These are phyloP conservation scores for Daldinia sp. DNA, from an alignment of 2,329 filamentous ascomycete genomes.

Conservation along the genomic window DNA sequence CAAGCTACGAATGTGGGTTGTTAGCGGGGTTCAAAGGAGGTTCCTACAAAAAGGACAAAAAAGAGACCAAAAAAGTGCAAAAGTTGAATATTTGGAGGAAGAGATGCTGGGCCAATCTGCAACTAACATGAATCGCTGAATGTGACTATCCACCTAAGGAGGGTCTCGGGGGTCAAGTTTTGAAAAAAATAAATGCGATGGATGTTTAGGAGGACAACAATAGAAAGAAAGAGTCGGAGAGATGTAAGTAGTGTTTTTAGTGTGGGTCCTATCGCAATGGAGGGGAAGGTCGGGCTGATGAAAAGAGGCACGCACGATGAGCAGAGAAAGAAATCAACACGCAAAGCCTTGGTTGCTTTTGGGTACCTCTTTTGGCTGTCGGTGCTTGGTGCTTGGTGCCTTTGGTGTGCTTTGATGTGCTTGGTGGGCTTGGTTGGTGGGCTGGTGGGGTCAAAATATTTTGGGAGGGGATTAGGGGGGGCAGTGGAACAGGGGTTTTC, in stretches of 20 bases:
- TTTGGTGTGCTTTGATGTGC: no score
- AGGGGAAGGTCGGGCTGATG: constrained; percentile 49
- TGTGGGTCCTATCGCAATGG: constrained; percentile 52
- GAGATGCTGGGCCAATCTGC: constrained; percentile 9
- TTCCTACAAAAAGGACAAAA: constrained; percentile 10
- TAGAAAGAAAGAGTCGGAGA: constrained; percentile 42
- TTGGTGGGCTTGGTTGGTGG: no score
- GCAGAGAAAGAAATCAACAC: constrained; percentile 39
- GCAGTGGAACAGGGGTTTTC: constrained; percentile 20
- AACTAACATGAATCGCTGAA: constrained; percentile 38
- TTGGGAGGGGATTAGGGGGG: constrained; percentile 26
- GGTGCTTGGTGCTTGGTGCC: no score
- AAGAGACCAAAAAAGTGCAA: constrained; percentile 8
- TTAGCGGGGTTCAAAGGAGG: constrained; percentile 45
- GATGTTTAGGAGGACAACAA: constrained; percentile 27
- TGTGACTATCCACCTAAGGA: constrained; percentile 19
- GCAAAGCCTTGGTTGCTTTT: constrained; percentile 40
- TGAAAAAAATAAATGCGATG: constrained; percentile 36
- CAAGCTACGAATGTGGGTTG: constrained; percentile 46
- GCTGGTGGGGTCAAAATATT: constrained; percentile 40
- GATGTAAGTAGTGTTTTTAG: constrained; percentile 44
- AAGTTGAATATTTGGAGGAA: constrained; percentile 21
- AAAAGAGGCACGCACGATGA: constrained; percentile 39
- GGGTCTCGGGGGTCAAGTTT: constrained; percentile 21
- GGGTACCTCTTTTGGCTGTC: no score